phyloP scores from a whole-genome alignment of 495 filamentous ascomycete genomes.

The Cairneyella variabilis region DNA sequence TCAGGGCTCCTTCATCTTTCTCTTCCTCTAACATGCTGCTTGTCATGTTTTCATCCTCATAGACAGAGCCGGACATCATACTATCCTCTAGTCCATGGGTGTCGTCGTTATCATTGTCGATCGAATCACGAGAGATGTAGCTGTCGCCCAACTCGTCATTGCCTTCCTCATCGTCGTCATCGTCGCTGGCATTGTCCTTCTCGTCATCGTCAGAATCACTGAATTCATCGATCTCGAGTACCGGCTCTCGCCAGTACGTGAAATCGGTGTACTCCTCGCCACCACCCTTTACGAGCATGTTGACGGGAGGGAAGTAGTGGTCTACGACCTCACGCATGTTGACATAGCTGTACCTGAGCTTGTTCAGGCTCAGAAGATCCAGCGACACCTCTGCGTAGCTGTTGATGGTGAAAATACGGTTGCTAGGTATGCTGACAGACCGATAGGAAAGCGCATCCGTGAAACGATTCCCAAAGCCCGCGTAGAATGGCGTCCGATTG shows the following conservation, averaged over 20 bases:
- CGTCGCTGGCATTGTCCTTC: constrained; percentile 39
- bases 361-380: constrained; percentile 85
- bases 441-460: constrained; percentile 96
- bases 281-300: constrained; percentile 68
- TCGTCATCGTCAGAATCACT: constrained; percentile 70
- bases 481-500: constrained; percentile 83
- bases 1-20: constrained; percentile 34
- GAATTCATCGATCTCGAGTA: constrained; percentile 73
- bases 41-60: constrained; percentile 34
- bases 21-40: constrained; percentile 34
- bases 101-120: constrained; percentile 31
- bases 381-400: constrained; percentile 95
- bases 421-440: constrained; percentile 89
- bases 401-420: constrained; percentile 98
- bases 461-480: constrained; percentile 93
- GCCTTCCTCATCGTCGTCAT: constrained; percentile 34
- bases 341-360: constrained; percentile 94
- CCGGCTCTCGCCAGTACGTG: constrained; percentile 77
- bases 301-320: constrained; percentile 90
- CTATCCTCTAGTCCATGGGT: constrained; percentile 32
- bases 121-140: constrained; percentile 54
- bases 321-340: constrained; percentile 95
- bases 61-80: constrained; percentile 31
- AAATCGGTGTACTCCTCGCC: constrained; percentile 89
- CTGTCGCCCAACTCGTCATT: constrained; percentile 55